Percentiles rank a stretch among this genome's conserved stretches.
Evolutionary conservation across 148 eudicot genomes (phyloP).

Genomic region (Camellia sinensis): DNA sequence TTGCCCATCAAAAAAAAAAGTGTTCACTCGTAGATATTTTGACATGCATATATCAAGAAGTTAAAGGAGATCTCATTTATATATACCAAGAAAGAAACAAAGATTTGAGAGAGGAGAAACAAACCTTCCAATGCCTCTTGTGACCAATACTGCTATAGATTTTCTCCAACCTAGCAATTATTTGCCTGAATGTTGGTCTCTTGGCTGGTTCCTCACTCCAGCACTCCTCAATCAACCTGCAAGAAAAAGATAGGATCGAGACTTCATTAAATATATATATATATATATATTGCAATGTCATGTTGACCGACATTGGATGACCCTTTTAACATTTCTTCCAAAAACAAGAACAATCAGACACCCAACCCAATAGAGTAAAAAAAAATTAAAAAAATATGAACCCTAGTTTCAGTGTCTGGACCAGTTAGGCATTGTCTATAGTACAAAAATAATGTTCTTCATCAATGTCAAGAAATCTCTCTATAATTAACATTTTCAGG

Average conservation of each 20-base stretch:
- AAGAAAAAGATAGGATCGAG: slow-evolving; percentile 14
- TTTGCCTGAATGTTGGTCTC: slow-evolving; percentile 76
- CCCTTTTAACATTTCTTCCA: not conserved
- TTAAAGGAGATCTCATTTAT: not conserved
- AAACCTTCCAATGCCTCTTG: slow-evolving; percentile 80
- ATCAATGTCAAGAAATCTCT: not conserved
- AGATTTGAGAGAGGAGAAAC: not conserved
- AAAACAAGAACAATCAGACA: not conserved
- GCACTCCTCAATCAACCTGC: slow-evolving; percentile 85
- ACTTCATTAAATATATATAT: not conserved
- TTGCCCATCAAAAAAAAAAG: no score
- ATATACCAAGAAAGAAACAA: not conserved
- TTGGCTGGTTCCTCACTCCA: slow-evolving; percentile 72
- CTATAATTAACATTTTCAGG: not conserved
- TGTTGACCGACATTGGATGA: not conserved
- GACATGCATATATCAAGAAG: not conserved
- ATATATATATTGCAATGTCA: not conserved
- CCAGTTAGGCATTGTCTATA: not conserved
- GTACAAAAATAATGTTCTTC: not conserved
- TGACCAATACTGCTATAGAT: slow-evolving; percentile 48
- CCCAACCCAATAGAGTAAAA: not conserved
- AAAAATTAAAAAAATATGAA: not conserved
- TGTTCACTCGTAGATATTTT: not conserved
- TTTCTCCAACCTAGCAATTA: slow-evolving; percentile 60
- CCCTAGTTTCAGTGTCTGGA: not conserved